Conservation (phyloP, 768 basidiomycete genomes). For the Phaeotremella skinneri region DNA sequence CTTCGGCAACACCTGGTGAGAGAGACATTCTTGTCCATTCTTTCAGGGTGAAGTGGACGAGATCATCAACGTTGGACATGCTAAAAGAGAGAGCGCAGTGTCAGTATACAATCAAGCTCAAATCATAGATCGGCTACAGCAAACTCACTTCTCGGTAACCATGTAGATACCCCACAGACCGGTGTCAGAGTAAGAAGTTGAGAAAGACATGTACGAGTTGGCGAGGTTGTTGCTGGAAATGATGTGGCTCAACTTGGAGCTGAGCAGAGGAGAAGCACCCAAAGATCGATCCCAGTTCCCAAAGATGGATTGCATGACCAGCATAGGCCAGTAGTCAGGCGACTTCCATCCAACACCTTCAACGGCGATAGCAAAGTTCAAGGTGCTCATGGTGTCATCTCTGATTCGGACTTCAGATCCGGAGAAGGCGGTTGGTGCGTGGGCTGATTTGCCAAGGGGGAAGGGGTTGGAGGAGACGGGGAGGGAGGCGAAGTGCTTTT, state of each 20-base stretch:
- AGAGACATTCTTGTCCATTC: conserved; percentile 97
- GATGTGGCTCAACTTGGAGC: conserved; percentile 86
- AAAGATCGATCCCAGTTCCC: conserved; percentile 99
- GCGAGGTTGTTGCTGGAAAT: conserved; percentile 91
- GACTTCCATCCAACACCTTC: conserved; percentile 98
- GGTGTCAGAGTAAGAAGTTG: conserved; percentile 96
- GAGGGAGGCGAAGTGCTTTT: conserved; percentile 85
- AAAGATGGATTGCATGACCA: conserved; percentile 95
- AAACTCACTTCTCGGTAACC: conserved; percentile 76
- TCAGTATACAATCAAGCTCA: background rate
- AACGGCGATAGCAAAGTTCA: conserved; percentile 92
- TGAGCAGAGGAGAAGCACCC: conserved; percentile 82
- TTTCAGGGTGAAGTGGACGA: conserved; percentile 86
- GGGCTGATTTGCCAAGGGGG: conserved; percentile 75
- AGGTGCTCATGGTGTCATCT: conserved; percentile 83
- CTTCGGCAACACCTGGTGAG: conserved; percentile 75
- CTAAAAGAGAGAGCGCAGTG: conserved; percentile 13
- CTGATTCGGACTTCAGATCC: conserved; percentile 95
- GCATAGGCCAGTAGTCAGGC: conserved; percentile 99
- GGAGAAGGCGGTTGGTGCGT: conserved; percentile 75
- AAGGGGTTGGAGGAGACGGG: conserved; percentile 85
- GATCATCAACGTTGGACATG: conserved; percentile 85
- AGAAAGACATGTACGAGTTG: conserved; percentile 99
- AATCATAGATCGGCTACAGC: background rate
- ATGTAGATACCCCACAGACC: conserved; percentile 99